Evolutionary conservation across 768 basidiomycete species (phyloP).

Genomic region (Gautieria morchelliformis): DNA sequence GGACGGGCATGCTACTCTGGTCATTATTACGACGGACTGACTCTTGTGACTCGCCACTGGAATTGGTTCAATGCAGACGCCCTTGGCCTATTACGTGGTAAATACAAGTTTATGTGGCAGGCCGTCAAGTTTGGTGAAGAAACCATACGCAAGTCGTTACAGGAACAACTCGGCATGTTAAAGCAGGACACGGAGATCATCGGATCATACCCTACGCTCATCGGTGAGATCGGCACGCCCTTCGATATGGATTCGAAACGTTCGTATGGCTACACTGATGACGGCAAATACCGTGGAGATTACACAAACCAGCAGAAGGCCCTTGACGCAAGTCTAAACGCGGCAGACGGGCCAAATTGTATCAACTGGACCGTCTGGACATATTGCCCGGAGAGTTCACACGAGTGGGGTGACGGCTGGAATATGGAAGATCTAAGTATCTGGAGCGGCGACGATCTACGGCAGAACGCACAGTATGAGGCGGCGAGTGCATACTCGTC

Average conservation of each 20-base stretch:
- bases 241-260: conserved; percentile 87
- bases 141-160: conserved; percentile 72
- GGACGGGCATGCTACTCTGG: conserved; percentile 67
- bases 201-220: conserved; percentile 73
- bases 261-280: conserved; percentile 53
- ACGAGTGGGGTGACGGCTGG: conserved; percentile 94
- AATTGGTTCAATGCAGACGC: conserved; percentile 96
- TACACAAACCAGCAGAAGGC: conserved; percentile 72
- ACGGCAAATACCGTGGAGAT: conserved; percentile 60
- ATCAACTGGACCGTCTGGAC: conserved; percentile 85
- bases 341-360: conserved; percentile 63
- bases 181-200: conserved; percentile 63
- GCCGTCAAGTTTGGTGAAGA: conserved; percentile 76
- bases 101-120: conserved; percentile 55
- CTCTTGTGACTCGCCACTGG: conserved; percentile 88
- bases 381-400: conserved; percentile 73
- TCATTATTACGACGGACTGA: conserved; percentile 94
- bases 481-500: conserved; percentile 4
- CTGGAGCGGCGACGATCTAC: conserved; percentile 72
- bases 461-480: conserved; percentile 9
- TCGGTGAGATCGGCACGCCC: conserved; percentile 94
- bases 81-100: conserved; percentile 80
- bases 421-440: conserved; percentile 91
- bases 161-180: conserved; percentile 73
- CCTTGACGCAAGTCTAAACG: conserved; percentile 77